These are phyloP conservation scores for Schizopora paradoxa DNA, from an alignment of 1,284 basidiomycete species.

Conservation along the genomic window DNA sequence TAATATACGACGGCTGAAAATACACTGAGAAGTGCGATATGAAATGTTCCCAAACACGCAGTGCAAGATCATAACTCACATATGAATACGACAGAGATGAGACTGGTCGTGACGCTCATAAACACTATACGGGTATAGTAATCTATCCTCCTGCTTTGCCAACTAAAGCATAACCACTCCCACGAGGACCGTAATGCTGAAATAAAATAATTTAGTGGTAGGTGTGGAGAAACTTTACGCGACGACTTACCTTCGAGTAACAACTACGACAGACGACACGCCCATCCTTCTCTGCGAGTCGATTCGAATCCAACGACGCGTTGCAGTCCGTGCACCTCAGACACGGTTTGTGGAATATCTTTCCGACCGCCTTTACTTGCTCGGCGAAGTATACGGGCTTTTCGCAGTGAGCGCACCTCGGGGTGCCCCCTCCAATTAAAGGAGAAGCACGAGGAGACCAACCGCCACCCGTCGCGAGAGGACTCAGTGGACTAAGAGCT, in stretches of 20 bases:
- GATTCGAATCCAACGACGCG: conserved; percentile 58
- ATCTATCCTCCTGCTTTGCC: conserved; percentile 63
- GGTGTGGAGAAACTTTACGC: conserved; percentile 7
- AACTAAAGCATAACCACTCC: conserved; percentile 66
- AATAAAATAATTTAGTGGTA: conserved; percentile 6
- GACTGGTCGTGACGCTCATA: no score
- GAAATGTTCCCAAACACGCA: no score
- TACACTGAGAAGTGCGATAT: no score
- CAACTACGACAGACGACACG: conserved; percentile 64
- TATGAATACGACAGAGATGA: no score
- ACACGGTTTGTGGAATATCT: conserved; percentile 73
- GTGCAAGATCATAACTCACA: no score
- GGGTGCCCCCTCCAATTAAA: conserved; percentile 34
- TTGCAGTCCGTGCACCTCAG: conserved; percentile 66
- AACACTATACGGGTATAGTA: no score
- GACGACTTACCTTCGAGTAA: conserved; percentile 65
- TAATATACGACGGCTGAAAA: no score
- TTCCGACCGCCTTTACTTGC: conserved; percentile 68
- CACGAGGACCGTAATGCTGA: conserved; percentile 67
- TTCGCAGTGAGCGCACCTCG: conserved; percentile 50
- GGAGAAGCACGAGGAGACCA: conserved; percentile 28
- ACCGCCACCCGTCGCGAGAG: conserved; percentile 24
- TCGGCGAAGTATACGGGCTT: conserved; percentile 63
- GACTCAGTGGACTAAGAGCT: conserved; percentile 1
- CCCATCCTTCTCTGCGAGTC: conserved; percentile 68